Conservation (phyloP, 805 yeast genomes). For the Wickerhamiella siamensis region DNA sequence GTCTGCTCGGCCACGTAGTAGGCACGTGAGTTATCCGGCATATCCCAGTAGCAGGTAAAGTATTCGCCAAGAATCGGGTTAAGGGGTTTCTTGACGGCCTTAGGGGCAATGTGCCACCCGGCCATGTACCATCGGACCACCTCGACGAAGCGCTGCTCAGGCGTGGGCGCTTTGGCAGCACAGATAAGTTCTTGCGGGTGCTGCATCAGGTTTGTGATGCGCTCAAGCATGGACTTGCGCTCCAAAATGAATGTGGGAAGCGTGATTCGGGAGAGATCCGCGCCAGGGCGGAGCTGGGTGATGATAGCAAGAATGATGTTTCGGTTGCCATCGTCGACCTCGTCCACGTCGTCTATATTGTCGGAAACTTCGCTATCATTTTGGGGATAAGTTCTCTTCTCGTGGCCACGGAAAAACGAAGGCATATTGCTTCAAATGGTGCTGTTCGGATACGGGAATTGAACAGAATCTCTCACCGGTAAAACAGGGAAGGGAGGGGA, state of each 20-base stretch:
- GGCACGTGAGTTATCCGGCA: constrained; percentile 54
- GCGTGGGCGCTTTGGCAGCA: constrained; percentile 49
- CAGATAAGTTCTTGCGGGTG: constrained; percentile 56
- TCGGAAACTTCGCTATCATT: not conserved
- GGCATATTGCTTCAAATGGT: not conserved
- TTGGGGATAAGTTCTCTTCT: not conserved
- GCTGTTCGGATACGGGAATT: too few species aligned
- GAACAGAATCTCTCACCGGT: too few species aligned
- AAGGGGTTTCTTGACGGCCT: constrained; percentile 93
- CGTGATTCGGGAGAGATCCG: constrained; percentile 79
- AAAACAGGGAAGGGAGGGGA: too few species aligned
- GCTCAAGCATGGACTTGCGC: constrained; percentile 88
- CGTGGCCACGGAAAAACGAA: not conserved
- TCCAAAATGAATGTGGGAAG: constrained; percentile 91
- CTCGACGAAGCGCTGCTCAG: constrained; percentile 51
- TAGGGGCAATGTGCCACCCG: constrained; percentile 97
- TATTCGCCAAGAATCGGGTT: constrained; percentile 91
- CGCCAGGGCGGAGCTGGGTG: constrained; percentile 82
- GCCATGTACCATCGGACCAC: constrained; percentile 84
- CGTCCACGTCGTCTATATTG: constrained; percentile 54
- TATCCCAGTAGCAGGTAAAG: constrained; percentile 85
- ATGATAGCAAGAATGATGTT: constrained; percentile 76
- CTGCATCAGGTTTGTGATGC: constrained; percentile 77
- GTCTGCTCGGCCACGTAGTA: constrained; percentile 89
- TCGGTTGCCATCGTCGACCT: constrained; percentile 81